Percentiles rank a stretch among this genome's conserved stretches.
These are phyloP conservation scores for Begonia masoniana DNA, from an alignment of 306 rosid species.

Conservation along the genomic window DNA sequence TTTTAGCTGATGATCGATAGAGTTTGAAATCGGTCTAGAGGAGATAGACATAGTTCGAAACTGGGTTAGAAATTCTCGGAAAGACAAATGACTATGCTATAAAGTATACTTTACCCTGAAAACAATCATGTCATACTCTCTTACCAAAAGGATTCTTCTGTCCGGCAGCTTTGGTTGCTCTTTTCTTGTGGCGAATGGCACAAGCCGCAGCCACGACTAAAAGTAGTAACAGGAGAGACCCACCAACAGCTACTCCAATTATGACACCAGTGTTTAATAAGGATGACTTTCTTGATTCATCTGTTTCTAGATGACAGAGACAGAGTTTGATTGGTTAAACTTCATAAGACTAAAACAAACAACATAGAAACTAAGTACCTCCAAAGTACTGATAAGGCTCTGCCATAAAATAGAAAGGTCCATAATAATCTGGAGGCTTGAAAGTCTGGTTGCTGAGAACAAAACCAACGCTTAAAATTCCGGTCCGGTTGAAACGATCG, in stretches of 20 bases:
- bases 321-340: background rate
- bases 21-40: background rate
- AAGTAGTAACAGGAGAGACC: constrained; percentile 32
- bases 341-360: background rate
- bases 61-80: too few species aligned
- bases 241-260: constrained; percentile 57
- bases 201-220: constrained; percentile 33
- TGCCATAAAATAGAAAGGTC: constrained; percentile 31
- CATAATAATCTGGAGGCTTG: constrained; percentile 25
- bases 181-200: constrained; percentile 37
- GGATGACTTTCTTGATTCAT: constrained; percentile 3
- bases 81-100: too few species aligned
- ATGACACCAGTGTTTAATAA: constrained; percentile 19
- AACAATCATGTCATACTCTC: background rate
- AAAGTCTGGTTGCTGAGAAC: constrained; percentile 38
- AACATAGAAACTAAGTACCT: constrained; percentile 20
- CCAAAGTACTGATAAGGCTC: constrained; percentile 5
- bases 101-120: too few species aligned
- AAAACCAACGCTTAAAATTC: constrained; percentile 23
- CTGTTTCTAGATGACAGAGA: background rate
- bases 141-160: constrained; percentile 30
- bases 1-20: background rate
- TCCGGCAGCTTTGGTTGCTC: constrained; percentile 24
- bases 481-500: constrained; percentile 32
- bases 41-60: background rate